Evolutionary conservation across 768 basidiomycete species (phyloP).

Genomic region (Exidia glandulosa): DNA sequence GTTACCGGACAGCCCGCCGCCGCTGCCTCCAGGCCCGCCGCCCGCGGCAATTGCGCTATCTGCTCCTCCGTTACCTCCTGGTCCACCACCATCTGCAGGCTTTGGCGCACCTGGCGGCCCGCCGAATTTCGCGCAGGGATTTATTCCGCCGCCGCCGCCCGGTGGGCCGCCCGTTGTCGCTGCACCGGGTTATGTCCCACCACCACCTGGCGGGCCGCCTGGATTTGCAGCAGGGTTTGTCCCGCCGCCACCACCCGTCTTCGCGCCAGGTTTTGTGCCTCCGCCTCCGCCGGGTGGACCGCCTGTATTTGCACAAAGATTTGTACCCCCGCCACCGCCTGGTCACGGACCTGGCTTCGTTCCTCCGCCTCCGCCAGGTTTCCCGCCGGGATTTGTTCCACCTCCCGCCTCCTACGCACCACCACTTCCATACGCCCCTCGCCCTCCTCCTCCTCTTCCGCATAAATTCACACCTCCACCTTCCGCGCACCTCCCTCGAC

Average conservation of each 20-base stretch:
- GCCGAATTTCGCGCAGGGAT: slow-evolving; percentile 14
- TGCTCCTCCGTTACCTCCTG: slow-evolving; percentile 7
- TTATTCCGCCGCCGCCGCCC: slow-evolving; percentile 18
- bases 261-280: slow-evolving; percentile 9
- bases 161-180: slow-evolving; percentile 12
- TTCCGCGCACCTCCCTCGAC: background rate
- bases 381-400: slow-evolving; percentile 38
- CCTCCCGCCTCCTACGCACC: slow-evolving; percentile 7
- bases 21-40: slow-evolving; percentile 2
- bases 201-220: slow-evolving; percentile 9
- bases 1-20: slow-evolving; percentile 3
- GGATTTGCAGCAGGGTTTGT: slow-evolving; percentile 18
- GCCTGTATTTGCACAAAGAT: slow-evolving; percentile 2
- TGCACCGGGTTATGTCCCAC: slow-evolving; percentile 9
- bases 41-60: slow-evolving; percentile 2
- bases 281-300: slow-evolving; percentile 12
- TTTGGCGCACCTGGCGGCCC: slow-evolving; percentile 12
- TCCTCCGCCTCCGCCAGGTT: slow-evolving; percentile 46
- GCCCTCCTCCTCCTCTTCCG: slow-evolving; percentile 21
- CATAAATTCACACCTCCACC: slow-evolving; percentile 12
- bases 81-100: slow-evolving; percentile 6
- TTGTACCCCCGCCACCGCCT: slow-evolving; percentile 34
- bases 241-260: slow-evolving; percentile 17
- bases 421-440: slow-evolving; percentile 11
- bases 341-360: slow-evolving; percentile 21